These are phyloP conservation scores for Arachis stenosperma DNA, from an alignment of 306 rosid species.

Conservation along the genomic window DNA sequence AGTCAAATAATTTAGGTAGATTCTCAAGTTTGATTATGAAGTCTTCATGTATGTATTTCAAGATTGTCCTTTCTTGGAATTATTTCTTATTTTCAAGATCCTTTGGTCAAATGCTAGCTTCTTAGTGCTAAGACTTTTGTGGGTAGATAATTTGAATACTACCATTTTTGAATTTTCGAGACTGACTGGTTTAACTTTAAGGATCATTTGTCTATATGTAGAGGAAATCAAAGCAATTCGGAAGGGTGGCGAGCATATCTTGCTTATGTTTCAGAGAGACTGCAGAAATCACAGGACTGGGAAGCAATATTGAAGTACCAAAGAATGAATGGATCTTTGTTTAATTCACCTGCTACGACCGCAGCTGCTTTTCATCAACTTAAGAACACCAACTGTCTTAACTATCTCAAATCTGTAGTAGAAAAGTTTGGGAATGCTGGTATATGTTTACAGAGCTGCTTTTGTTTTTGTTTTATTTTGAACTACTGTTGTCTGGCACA, in stretches of 20 bases:
- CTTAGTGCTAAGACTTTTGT: not conserved
- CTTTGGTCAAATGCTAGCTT: not conserved
- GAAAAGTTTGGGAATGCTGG: conserved; percentile 76
- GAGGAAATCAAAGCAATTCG: conserved; percentile 56
- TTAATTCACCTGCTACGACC: conserved; percentile 83
- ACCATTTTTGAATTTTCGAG: not conserved
- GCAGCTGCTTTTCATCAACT: conserved; percentile 66
- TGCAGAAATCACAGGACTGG: conserved; percentile 60
- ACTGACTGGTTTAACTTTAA: conserved; percentile 10
- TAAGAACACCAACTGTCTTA: conserved; percentile 67
- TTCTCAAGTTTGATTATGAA: no score
- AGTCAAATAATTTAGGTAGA: no score
- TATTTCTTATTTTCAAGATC: not conserved
- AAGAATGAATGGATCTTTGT: conserved; percentile 83
- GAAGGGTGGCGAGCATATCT: conserved; percentile 75
- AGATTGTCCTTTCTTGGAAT: not conserved
- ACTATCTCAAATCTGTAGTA: conserved; percentile 58
- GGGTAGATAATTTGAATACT: conserved; percentile 2
- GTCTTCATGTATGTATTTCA: not conserved
- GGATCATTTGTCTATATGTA: conserved; percentile 18
- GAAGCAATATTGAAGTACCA: conserved; percentile 69
- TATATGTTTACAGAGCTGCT: conserved; percentile 34
- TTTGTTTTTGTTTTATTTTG: not conserved
- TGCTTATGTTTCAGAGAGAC: conserved; percentile 79
- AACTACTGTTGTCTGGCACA: conserved; percentile 1